These are phyloP conservation scores for slime mould (Dictyostelium discoideum) DNA, from an alignment of 78 protist species.

Conservation along the genomic window dicty_2.7 NC_007088.5:4862501-4863000, in stretches of 20 bases:
- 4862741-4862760: constrained; percentile 91
- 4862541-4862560: constrained; percentile 87
- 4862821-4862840: constrained; percentile 77
- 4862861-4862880: constrained; percentile 94
- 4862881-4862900: constrained; percentile 80
- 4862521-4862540: constrained; percentile 96
- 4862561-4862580: constrained; percentile 73
- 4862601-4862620: constrained; percentile 85
- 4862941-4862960: constrained; percentile 90
- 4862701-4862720: constrained; percentile 91
- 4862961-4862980: constrained; percentile 71
- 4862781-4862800: constrained; percentile 95
- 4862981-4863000: constrained; percentile 63
- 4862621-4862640: constrained; percentile 70
- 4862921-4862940: constrained; percentile 95
- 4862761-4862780: constrained; percentile 96
- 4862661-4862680: constrained; percentile 95
- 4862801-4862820: constrained; percentile 49
- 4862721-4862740: constrained; percentile 82
- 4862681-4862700: constrained; percentile 96
- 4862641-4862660: constrained; percentile 87
- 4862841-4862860: constrained; percentile 88
- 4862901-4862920: constrained; percentile 96
- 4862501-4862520: constrained; percentile 95
- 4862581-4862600: constrained; percentile 85